These are phyloP conservation scores for Penicillium verhagenii DNA, from an alignment of 495 filamentous ascomycete genomes.

Conservation along the genomic window DNA sequence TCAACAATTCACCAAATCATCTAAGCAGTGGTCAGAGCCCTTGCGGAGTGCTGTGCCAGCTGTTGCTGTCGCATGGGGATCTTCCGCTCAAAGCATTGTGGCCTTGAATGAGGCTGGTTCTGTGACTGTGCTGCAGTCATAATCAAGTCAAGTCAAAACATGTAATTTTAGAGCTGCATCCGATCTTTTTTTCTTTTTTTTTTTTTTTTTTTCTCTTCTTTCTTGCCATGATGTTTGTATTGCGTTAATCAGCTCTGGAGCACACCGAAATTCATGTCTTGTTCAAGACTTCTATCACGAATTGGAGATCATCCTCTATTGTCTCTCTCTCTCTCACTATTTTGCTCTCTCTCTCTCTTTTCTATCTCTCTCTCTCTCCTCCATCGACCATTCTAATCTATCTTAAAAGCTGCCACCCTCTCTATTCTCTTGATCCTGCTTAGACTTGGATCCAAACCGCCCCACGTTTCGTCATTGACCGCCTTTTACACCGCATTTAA, in stretches of 20 bases:
- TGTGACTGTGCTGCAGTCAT: slow-evolving; percentile 61
- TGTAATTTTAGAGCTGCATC: slow-evolving; percentile 32
- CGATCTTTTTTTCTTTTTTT: slow-evolving; percentile 13
- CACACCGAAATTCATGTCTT: slow-evolving; percentile 8
- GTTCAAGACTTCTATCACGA: not conserved
- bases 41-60: slow-evolving; percentile 72
- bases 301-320: no score
- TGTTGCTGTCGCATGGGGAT: slow-evolving; percentile 73
- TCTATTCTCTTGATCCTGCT: no score
- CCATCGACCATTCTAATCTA: no score
- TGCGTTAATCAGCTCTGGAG: slow-evolving; percentile 19
- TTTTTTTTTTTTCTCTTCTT: not conserved
- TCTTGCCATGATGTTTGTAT: slow-evolving; percentile 22
- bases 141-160: slow-evolving; percentile 11
- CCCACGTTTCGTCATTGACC: slow-evolving; percentile 2
- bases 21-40: slow-evolving; percentile 87
- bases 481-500: no score
- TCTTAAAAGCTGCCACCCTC: no score
- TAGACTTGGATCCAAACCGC: no score
- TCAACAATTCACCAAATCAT: slow-evolving; percentile 78
- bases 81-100: slow-evolving; percentile 69
- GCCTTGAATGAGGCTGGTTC: slow-evolving; percentile 71
- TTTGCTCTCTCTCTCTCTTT: not conserved
- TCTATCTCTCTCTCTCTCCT: no score
- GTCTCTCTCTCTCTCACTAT: not conserved